These are phyloP conservation scores for Hypholoma sublateritium DNA, from an alignment of 768 basidiomycete species.

Conservation along the genomic window DNA sequence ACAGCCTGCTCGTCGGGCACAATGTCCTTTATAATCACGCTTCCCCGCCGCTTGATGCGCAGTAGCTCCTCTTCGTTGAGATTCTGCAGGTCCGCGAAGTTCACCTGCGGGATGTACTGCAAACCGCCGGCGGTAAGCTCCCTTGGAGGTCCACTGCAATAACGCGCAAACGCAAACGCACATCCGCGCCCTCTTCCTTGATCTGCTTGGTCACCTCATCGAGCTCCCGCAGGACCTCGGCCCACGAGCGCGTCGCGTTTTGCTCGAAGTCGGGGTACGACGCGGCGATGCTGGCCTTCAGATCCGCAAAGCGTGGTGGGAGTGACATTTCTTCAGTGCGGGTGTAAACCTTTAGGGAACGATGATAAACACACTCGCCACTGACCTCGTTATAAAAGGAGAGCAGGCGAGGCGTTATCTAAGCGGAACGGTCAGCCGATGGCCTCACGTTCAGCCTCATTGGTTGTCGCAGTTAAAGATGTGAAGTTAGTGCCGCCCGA, in stretches of 20 bases:
- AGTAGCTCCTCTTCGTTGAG: slow-evolving; percentile 46
- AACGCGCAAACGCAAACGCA: slow-evolving; percentile 24
- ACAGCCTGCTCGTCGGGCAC: slow-evolving; percentile 56
- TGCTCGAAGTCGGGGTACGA: slow-evolving; percentile 52
- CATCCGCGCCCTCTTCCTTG: slow-evolving; percentile 46
- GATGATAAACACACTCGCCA: background rate
- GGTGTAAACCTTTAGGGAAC: background rate
- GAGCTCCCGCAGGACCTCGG: slow-evolving; percentile 53
- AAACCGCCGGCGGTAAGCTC: background rate
- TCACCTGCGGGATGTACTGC: slow-evolving; percentile 63
- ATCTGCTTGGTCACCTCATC: slow-evolving; percentile 44
- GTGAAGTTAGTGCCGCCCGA: background rate
- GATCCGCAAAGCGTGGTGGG: slow-evolving; percentile 53
- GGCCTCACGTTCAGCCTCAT: background rate
- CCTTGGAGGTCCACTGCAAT: background rate
- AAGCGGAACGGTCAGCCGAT: background rate
- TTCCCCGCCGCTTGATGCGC: slow-evolving; percentile 53
- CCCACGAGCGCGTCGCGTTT: slow-evolving; percentile 55
- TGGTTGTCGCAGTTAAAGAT: background rate
- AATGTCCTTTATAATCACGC: slow-evolving; percentile 60
- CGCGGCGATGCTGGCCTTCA: slow-evolving; percentile 58
- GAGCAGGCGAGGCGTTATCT: background rate
- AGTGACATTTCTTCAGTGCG: slow-evolving; percentile 14
- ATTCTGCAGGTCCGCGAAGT: slow-evolving; percentile 51
- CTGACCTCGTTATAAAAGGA: background rate